A percentile compares a stretch with the other conserved stretches of the same genome.
phyloP scores from a whole-genome alignment of 1,139 yeast species.

The Debaryomycetaceae sp. region DNA sequence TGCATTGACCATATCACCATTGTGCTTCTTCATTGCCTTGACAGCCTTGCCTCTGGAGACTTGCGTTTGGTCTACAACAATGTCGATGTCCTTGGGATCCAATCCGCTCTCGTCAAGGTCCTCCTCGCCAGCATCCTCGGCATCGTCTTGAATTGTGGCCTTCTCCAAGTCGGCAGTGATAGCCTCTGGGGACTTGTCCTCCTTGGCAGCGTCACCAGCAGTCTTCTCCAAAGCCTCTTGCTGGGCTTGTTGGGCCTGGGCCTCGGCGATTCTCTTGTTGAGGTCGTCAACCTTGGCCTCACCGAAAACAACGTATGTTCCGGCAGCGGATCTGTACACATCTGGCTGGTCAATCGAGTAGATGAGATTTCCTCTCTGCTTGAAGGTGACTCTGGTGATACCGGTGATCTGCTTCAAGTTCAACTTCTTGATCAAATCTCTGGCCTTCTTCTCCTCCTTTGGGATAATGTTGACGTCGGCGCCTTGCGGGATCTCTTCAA shows the following conservation, averaged over 20 bases:
- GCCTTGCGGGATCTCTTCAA: constrained; percentile 78
- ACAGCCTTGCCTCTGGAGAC: constrained; percentile 87
- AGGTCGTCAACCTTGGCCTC: constrained; percentile 95
- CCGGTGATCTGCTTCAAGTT: constrained; percentile 91
- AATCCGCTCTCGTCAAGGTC: constrained; percentile 79
- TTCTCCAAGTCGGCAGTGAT: constrained; percentile 91
- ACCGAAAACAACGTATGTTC: constrained; percentile 95
- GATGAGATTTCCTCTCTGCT: constrained; percentile 89
- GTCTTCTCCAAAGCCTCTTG: constrained; percentile 71
- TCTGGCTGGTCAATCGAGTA: constrained; percentile 94
- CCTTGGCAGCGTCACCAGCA: constrained; percentile 29
- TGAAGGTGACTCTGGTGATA: constrained; percentile 92
- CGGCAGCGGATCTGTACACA: constrained; percentile 91
- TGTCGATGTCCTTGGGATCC: constrained; percentile 72
- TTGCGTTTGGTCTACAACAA: constrained; percentile 86
- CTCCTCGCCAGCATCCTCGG: constrained; percentile 59
- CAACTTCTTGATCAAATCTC: constrained; percentile 84
- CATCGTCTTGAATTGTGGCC: constrained; percentile 55
- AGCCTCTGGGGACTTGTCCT: constrained; percentile 63
- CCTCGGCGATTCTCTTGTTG: constrained; percentile 73
- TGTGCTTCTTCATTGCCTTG: constrained; percentile 83
- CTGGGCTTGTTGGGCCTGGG: constrained; percentile 42
- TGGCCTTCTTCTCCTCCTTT: constrained; percentile 95
- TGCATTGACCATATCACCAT: constrained; percentile 94
- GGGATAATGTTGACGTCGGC: constrained; percentile 81